A percentile compares a stretch with the other conserved stretches of the same genome.
phyloP scores from a whole-genome alignment of 768 basidiomycete species.

The Calvatia gigantea region DNA sequence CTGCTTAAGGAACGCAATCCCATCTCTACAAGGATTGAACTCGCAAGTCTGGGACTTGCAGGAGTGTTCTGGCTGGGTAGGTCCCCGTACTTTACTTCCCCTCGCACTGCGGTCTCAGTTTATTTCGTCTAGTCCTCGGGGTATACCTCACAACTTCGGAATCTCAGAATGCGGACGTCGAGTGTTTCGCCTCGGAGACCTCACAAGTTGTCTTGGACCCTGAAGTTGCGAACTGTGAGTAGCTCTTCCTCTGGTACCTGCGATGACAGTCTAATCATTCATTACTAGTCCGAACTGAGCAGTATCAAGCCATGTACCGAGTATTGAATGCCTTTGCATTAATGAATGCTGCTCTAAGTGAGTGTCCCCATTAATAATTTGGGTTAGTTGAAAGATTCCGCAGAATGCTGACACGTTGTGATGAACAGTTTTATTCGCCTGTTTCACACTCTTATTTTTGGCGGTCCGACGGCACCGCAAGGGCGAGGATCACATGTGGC shows the following conservation, averaged over 20 bases:
- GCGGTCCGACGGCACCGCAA: constrained; percentile 39
- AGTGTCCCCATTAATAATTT: constrained; percentile 21
- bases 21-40: constrained; percentile 73
- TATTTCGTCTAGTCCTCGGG: constrained; percentile 54
- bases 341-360: constrained; percentile 71
- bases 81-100: constrained; percentile 20
- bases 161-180: constrained; percentile 75
- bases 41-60: constrained; percentile 65
- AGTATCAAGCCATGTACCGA: constrained; percentile 86
- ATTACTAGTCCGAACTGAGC: constrained; percentile 71
- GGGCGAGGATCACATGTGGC: constrained; percentile 61
- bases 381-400: background rate
- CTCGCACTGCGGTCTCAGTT: no score
- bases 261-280: constrained; percentile 2
- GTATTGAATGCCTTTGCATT: constrained; percentile 79
- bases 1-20: constrained; percentile 68
- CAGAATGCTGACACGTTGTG: constrained; percentile 12
- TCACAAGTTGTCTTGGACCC: constrained; percentile 48
- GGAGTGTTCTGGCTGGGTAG: constrained; percentile 79
- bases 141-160: constrained; percentile 71
- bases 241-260: background rate
- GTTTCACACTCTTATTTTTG: constrained; percentile 34
- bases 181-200: constrained; percentile 66
- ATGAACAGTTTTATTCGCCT: constrained; percentile 34
- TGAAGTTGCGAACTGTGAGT: constrained; percentile 63